phyloP scores from a whole-genome alignment of 192 early-diverging fungal species.

The Coemansia sp. region DNA sequence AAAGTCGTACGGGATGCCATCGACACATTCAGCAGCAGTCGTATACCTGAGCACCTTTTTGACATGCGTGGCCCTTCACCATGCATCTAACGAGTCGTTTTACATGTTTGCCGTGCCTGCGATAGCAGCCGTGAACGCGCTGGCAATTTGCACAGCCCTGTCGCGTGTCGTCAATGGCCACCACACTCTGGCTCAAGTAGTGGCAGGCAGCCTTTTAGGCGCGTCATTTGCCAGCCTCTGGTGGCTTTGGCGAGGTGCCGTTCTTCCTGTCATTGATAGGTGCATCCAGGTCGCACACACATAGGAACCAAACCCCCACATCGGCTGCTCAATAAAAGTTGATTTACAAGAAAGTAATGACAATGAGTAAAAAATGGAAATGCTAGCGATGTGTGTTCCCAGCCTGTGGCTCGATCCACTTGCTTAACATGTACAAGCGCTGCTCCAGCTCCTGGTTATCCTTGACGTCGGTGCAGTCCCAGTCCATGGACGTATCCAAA shows the following conservation, averaged over 20 bases:
- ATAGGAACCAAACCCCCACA: neutral
- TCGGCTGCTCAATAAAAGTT: too few relatives aligned
- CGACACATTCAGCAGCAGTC: conserved; percentile 34
- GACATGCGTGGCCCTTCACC: neutral
- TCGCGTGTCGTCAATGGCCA: conserved; percentile 38
- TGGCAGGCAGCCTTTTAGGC: conserved; percentile 25
- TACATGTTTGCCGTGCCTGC: neutral
- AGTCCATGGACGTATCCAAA: conserved; percentile 42
- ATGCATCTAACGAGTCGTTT: neutral
- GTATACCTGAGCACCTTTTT: conserved; percentile 26
- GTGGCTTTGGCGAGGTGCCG: conserved; percentile 11
- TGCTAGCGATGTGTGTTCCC: conserved; percentile 6
- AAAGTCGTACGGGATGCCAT: conserved; percentile 46
- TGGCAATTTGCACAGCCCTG: conserved; percentile 16
- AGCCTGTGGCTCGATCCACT: conserved; percentile 43
- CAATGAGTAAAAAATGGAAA: neutral
- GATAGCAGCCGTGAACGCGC: neutral
- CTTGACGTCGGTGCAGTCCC: conserved; percentile 48
- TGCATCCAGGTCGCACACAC: neutral
- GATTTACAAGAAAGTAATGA: conserved; percentile 1
- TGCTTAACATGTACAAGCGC: conserved; percentile 50
- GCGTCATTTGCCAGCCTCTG: conserved; percentile 20
- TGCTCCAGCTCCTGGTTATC: conserved; percentile 55
- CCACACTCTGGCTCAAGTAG: conserved; percentile 35
- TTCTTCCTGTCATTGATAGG: conserved; percentile 6